These are phyloP conservation scores for Aspergillus viridinutans DNA, from an alignment of 2,329 filamentous ascomycete species.

Conservation along the genomic window DNA sequence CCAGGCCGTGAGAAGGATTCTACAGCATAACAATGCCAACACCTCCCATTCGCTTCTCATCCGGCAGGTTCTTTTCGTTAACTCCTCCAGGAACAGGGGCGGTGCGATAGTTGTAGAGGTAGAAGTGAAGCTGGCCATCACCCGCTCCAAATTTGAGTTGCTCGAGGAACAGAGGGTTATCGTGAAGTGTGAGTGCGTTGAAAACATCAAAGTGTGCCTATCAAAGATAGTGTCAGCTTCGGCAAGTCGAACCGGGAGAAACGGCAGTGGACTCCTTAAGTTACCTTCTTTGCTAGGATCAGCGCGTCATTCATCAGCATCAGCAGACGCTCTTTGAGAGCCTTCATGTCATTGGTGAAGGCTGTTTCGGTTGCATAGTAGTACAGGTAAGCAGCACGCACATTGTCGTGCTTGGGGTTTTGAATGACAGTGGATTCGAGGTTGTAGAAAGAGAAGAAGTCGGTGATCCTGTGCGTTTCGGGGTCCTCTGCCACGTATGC, in stretches of 20 bases:
- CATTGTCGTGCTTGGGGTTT: constrained; percentile 68
- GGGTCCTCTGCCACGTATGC: constrained; percentile 80
- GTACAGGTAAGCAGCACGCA: constrained; percentile 91
- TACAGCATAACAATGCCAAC: constrained; percentile 84
- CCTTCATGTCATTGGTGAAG: constrained; percentile 52
- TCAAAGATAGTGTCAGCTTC: constrained; percentile 4
- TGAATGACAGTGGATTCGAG: constrained; percentile 91
- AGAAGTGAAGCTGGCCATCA: constrained; percentile 93
- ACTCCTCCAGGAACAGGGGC: constrained; percentile 82
- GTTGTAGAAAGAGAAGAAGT: constrained; percentile 96
- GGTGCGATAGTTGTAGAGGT: constrained; percentile 94
- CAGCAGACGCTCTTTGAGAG: constrained; percentile 76
- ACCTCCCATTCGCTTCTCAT: constrained; percentile 74
- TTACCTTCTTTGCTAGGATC: constrained; percentile 74
- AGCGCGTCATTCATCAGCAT: constrained; percentile 77
- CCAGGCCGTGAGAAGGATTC: constrained; percentile 4
- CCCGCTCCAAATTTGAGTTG: constrained; percentile 92
- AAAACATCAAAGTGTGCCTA: constrained; percentile 85
- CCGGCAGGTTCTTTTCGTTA: constrained; percentile 71
- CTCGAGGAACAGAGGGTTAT: constrained; percentile 90
- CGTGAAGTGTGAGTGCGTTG: constrained; percentile 88
- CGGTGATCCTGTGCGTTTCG: constrained; percentile 74
- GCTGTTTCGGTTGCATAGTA: constrained; percentile 89
- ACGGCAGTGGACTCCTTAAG: constrained; percentile 2
- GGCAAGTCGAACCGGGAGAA: neutral